phyloP scores from a whole-genome alignment of 257 asterid genomes.

The Avicennia marina region DNA sequence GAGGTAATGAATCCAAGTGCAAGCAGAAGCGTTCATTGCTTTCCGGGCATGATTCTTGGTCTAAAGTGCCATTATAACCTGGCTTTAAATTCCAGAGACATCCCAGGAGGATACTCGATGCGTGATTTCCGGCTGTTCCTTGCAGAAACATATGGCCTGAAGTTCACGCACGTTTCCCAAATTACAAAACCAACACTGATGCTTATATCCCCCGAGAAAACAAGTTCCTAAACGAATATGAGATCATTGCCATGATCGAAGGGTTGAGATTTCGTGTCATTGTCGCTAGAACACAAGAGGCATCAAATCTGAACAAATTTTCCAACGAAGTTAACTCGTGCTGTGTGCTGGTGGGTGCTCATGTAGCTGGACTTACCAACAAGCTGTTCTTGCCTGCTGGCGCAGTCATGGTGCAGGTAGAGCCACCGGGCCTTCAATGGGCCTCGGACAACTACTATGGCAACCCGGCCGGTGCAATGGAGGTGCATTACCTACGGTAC shows the following conservation, averaged over 20 bases:
- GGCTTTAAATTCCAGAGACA: constrained; percentile 32
- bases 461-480: constrained; percentile 36
- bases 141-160: constrained; percentile 22
- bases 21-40: constrained; percentile 41
- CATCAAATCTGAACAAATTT: constrained; percentile 23
- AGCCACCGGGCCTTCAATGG: constrained; percentile 44
- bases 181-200: constrained; percentile 26
- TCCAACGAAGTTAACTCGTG: constrained; percentile 36
- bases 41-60: constrained; percentile 45
- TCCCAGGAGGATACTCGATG: constrained; percentile 36
- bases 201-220: constrained; percentile 35
- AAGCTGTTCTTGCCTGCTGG: constrained; percentile 52
- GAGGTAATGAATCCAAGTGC: constrained; percentile 34
- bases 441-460: constrained; percentile 36
- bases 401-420: constrained; percentile 44
- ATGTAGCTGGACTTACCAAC: constrained; percentile 59
- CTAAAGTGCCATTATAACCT: constrained; percentile 40
- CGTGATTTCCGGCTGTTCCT: constrained; percentile 36
- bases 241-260: constrained; percentile 33
- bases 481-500: constrained; percentile 44
- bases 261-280: constrained; percentile 45
- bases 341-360: constrained; percentile 54
- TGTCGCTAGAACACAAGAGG: constrained; percentile 18
- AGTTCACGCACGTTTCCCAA: constrained; percentile 25
- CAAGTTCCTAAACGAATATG: constrained; percentile 45